Percentiles rank a stretch among this genome's conserved stretches.
These are phyloP conservation scores for Paratinospora sagittata DNA, from an alignment of 164 flowering plant species.

Conservation along the genomic window DNA sequence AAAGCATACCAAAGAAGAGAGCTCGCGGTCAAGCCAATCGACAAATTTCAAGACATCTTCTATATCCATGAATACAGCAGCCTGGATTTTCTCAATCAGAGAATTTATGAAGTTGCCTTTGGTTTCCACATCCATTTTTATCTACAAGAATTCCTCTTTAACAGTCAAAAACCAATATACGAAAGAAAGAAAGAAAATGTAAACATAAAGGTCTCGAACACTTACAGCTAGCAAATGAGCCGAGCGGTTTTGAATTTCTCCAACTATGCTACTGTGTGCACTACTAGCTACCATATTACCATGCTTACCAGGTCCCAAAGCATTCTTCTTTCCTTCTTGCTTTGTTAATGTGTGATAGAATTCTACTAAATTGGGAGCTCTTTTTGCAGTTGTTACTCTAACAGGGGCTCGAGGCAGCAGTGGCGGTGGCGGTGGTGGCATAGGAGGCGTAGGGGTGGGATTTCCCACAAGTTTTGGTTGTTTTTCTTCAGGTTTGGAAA, in stretches of 20 bases:
- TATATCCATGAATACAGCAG: constrained; percentile 40
- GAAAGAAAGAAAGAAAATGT: background rate
- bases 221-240: constrained; percentile 64
- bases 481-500: constrained; percentile 7
- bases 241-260: constrained; percentile 72
- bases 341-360: constrained; percentile 44
- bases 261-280: constrained; percentile 72
- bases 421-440: constrained; percentile 28
- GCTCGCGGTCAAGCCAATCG: constrained; percentile 64
- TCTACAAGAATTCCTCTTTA: constrained; percentile 26
- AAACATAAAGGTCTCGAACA: background rate
- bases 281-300: constrained; percentile 22
- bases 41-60: constrained; percentile 55
- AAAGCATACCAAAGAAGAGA: constrained; percentile 51
- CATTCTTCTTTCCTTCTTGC: constrained; percentile 30
- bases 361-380: constrained; percentile 37
- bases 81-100: constrained; percentile 47
- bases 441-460: constrained; percentile 28
- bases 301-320: constrained; percentile 15
- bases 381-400: constrained; percentile 28
- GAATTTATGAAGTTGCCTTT: constrained; percentile 59
- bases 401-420: constrained; percentile 31
- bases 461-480: constrained; percentile 17
- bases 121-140: constrained; percentile 55
- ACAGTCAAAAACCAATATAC: background rate